Evolutionary conservation across 306 rosid genomes (phyloP).

Genomic region (Leucaena leucocephala): DNA sequence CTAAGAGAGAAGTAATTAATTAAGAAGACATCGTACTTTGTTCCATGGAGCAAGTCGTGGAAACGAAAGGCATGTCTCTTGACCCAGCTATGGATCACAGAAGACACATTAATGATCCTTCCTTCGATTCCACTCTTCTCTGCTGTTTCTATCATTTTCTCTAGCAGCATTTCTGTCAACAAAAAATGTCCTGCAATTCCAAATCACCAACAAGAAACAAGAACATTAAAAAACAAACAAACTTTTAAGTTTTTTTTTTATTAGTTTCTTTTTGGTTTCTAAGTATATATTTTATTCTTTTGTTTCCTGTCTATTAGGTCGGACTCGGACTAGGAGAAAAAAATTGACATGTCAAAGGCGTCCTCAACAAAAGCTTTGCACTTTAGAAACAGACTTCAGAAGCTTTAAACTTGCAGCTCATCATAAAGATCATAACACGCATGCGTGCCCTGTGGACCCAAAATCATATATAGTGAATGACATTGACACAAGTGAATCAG

Average conservation of each 20-base stretch:
- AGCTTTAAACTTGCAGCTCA: conserved; percentile 37
- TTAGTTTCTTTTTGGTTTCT: neutral
- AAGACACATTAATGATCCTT: conserved; percentile 87
- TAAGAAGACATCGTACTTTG: conserved; percentile 47
- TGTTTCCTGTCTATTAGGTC: no score
- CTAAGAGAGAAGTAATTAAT: neutral
- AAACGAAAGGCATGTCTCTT: conserved; percentile 69
- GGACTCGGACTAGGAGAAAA: neutral
- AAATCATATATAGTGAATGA: conserved; percentile 1
- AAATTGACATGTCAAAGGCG: neutral
- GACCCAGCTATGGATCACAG: conserved; percentile 92
- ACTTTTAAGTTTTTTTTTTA: neutral
- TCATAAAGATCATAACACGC: conserved; percentile 27
- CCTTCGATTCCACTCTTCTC: conserved; percentile 73
- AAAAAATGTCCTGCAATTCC: conserved; percentile 72
- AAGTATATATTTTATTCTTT: neutral
- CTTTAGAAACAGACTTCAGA: conserved; percentile 24
- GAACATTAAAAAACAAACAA: neutral
- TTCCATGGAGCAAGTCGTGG: conserved; percentile 68
- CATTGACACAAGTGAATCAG: neutral
- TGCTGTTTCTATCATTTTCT: conserved; percentile 87
- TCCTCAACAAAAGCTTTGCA: conserved; percentile 22
- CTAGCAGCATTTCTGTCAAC: conserved; percentile 75
- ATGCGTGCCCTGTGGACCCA: conserved; percentile 45
- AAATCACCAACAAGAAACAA: neutral